Conservation (phyloP, 1,139 yeast genomes). For the Yamadazyma atmosphaerica region DNA sequence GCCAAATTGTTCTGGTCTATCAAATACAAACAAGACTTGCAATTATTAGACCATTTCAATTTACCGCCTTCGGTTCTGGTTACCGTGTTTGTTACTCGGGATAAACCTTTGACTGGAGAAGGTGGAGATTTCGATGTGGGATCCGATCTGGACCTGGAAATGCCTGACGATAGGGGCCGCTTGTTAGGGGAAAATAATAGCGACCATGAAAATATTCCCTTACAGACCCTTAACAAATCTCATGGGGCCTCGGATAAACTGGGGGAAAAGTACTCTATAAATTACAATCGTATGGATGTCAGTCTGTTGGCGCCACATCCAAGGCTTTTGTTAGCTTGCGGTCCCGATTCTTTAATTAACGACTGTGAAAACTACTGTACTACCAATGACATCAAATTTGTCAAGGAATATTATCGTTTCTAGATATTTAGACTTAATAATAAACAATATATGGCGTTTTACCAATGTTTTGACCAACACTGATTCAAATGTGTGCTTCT, state of each 20-base stretch:
- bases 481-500: too few relatives aligned
- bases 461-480: too few relatives aligned
- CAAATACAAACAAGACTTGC: slow-evolving; percentile 40
- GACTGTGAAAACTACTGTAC: slow-evolving; percentile 39
- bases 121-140: background rate
- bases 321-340: slow-evolving; percentile 59
- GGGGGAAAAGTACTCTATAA: too few relatives aligned
- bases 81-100: background rate
- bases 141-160: background rate
- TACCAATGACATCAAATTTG: slow-evolving; percentile 4
- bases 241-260: too few relatives aligned
- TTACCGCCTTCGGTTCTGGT: slow-evolving; percentile 3
- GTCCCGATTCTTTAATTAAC: slow-evolving; percentile 54
- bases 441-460: too few relatives aligned
- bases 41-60: slow-evolving; percentile 20
- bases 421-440: background rate
- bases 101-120: background rate
- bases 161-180: background rate
- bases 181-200: slow-evolving; percentile 17
- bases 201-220: slow-evolving; percentile 33
- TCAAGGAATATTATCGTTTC: slow-evolving; percentile 7
- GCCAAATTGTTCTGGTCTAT: slow-evolving; percentile 54
- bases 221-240: slow-evolving; percentile 1
- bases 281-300: background rate
- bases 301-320: slow-evolving; percentile 11